Evolutionary conservation across 192 early-diverging fungal species (phyloP), one percentile per base, ranked within the genome.

Genomic region (Coemansia sp.): DNA sequence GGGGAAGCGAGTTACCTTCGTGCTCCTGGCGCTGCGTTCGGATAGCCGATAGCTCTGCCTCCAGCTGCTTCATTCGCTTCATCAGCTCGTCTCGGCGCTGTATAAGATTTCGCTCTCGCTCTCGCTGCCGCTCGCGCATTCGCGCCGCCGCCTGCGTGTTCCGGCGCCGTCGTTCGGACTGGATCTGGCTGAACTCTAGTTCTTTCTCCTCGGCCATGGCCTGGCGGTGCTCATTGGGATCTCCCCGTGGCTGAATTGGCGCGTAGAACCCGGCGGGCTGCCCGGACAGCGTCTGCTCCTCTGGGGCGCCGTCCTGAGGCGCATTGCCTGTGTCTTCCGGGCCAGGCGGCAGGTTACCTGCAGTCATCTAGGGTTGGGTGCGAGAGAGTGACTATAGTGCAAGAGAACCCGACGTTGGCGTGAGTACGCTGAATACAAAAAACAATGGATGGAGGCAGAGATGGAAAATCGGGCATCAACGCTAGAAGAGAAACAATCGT

Each of bases 41-140:
- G 20, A 64, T 57, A 10, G 61, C 53, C 5, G 49, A 11, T 12
- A 75, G 54, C 42, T 75, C 72, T 8, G 55, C 50, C 36, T 75
- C 60, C 22, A 75, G 50, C 40, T 59, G 60, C 17, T 44, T 47
- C 64, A 68, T 62, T 12, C 58, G 55, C 2, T 28, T 36, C 14
- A 50, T 39, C 14, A 75, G 44, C 40, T 68, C 57, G 43, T 64
- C 45, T 10, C 62, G 29, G 27, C 61, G 65, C 31, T 57, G 43
- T 15, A 64, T 31, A 4, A 75, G 65, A 14, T 32, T 36, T 14
- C 56, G 60, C 40, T 75, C 72, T 41, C 65, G 57, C 26, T 68
- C 52, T 10, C 66, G 53, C 54, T 75, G 72, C 23, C 72, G 54
- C 43, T 75, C 72, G 28, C 72, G 72, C 72, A 75, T 75, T 21